phyloP scores from a whole-genome alignment of 2,329 filamentous ascomycete species.

The Zasmidium angulare region DNA sequence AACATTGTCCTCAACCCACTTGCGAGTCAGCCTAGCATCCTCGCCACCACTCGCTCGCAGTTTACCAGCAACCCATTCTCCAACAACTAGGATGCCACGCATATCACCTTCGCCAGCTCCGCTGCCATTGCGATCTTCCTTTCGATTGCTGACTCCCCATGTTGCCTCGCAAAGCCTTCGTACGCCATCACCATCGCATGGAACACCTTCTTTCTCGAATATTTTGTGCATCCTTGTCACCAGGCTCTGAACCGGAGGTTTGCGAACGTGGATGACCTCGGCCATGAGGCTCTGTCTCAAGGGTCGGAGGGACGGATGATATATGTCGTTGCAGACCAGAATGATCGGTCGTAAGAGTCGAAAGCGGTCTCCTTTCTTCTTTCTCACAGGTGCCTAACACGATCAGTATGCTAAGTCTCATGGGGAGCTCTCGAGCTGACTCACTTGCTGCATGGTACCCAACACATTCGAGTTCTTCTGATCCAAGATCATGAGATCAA shows the following conservation, averaged over 20 bases:
- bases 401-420: no score
- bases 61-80: conserved; percentile 79
- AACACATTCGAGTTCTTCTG: conserved; percentile 68
- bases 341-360: conserved; percentile 83
- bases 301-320: conserved; percentile 82
- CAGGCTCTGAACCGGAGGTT: conserved; percentile 82
- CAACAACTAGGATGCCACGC: conserved; percentile 79
- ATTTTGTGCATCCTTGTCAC: conserved; percentile 77
- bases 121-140: conserved; percentile 55
- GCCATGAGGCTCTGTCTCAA: conserved; percentile 81
- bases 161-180: conserved; percentile 79
- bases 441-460: conserved; percentile 34
- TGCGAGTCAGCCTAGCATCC: conserved; percentile 60
- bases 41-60: conserved; percentile 51
- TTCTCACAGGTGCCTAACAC: conserved; percentile 37
- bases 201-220: conserved; percentile 85
- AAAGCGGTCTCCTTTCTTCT: conserved; percentile 83
- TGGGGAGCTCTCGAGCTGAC: no score
- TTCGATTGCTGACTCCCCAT: conserved; percentile 74
- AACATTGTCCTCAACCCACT: conserved; percentile 75
- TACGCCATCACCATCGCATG: conserved; percentile 85
- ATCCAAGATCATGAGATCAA: conserved; percentile 83
- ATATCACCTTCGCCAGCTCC: conserved; percentile 72
- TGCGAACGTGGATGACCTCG: conserved; percentile 88
- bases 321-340: conserved; percentile 95